Percentiles rank a stretch among this genome's conserved stretches.
phyloP scores from a whole-genome alignment of 1,284 basidiomycete genomes.

The Microbotryum lychnidis-dioicae region DNA sequence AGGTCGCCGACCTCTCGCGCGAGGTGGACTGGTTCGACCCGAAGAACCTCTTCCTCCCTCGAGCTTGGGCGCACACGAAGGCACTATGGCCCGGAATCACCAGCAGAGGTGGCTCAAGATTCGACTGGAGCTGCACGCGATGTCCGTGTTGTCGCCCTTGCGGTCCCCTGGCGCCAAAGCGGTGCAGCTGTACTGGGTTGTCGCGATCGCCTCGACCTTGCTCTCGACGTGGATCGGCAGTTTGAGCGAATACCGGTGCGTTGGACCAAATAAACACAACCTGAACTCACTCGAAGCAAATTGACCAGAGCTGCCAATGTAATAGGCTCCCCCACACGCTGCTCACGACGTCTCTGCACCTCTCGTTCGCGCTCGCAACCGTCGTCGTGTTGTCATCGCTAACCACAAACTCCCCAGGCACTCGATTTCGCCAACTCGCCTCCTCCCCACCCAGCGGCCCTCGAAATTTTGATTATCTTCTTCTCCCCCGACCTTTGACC shows the following conservation, averaged over 20 bases:
- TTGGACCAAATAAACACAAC: background rate
- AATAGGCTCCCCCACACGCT: slow-evolving; percentile 9
- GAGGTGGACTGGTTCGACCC: no score
- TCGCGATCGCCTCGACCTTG: background rate
- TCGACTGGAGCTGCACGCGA: no score
- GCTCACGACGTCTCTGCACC: slow-evolving; percentile 7
- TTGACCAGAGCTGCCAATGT: background rate
- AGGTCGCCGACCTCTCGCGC: no score
- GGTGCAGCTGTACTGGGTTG: background rate
- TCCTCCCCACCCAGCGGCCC: background rate
- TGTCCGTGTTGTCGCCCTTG: no score
- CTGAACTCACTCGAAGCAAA: background rate
- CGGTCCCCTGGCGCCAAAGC: no score
- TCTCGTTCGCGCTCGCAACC: slow-evolving; percentile 1
- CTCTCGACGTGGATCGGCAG: slow-evolving; percentile 5
- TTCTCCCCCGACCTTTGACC: background rate
- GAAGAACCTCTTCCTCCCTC: no score
- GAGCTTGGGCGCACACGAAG: no score
- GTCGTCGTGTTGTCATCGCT: background rate
- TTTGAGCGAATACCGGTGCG: slow-evolving; percentile 9
- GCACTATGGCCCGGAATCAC: no score
- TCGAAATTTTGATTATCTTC: background rate
- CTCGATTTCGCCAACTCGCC: background rate
- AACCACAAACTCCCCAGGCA: background rate
- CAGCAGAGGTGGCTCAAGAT: no score